These are phyloP conservation scores for Tetracentron sinense DNA, from an alignment of 164 flowering plant species.

Conservation along the genomic window DNA sequence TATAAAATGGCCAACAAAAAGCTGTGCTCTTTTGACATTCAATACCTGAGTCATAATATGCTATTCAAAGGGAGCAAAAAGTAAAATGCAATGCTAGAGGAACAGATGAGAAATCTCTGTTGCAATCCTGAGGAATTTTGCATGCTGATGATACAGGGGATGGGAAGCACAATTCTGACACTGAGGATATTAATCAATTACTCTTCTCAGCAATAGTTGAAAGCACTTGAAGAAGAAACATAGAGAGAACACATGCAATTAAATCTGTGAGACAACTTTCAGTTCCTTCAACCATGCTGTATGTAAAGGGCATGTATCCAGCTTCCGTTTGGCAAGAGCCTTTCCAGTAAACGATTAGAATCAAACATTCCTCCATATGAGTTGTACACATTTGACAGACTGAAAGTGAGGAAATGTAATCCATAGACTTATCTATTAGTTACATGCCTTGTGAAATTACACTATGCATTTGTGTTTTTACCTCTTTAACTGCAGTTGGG, in stretches of 20 bases:
- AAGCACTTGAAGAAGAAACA: slow-evolving; percentile 14
- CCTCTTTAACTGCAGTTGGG: slow-evolving; percentile 98
- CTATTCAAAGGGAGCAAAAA: no score
- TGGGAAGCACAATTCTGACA: slow-evolving; percentile 32
- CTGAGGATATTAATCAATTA: slow-evolving; percentile 59
- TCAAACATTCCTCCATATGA: slow-evolving; percentile 96
- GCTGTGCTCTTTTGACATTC: no score
- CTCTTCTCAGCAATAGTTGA: slow-evolving; percentile 71
- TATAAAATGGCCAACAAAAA: no score
- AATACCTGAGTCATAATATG: no score
- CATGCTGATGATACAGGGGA: slow-evolving; percentile 41
- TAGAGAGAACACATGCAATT: not conserved
- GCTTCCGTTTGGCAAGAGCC: slow-evolving; percentile 56
- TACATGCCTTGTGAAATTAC: not conserved
- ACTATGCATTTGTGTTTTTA: slow-evolving; percentile 14
- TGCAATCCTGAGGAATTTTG: not conserved
- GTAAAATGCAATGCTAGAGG: no score
- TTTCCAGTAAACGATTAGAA: slow-evolving; percentile 72
- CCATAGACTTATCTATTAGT: not conserved
- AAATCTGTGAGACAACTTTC: slow-evolving; percentile 39
- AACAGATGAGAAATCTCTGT: not conserved
- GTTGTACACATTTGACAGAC: slow-evolving; percentile 54
- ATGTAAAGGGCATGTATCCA: slow-evolving; percentile 43
- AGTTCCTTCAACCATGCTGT: slow-evolving; percentile 88
- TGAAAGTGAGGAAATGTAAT: not conserved